A percentile compares a stretch with the other conserved stretches of the same genome.
Evolutionary conservation across 1,139 yeast species (phyloP).

Genomic region (Yamadazyma blattariae): DNA sequence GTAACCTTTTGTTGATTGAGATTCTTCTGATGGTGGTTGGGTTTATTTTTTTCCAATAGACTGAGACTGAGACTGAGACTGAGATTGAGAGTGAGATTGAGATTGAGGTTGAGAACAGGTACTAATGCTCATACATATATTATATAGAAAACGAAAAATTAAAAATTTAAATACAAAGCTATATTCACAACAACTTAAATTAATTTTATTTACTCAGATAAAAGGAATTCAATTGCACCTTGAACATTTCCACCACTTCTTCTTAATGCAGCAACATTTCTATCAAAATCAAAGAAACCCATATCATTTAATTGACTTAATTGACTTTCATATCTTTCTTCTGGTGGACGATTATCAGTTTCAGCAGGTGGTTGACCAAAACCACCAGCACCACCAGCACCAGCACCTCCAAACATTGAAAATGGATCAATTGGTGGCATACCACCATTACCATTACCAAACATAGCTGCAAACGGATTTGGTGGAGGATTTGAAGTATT

Average conservation of each 20-base stretch:
- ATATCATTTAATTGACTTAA: constrained; percentile 91
- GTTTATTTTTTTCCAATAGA: too few relatives aligned
- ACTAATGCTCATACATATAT: too few relatives aligned
- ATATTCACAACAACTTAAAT: too few relatives aligned
- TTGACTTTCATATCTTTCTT: constrained; percentile 88
- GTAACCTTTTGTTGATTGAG: too few relatives aligned
- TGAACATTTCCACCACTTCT: constrained; percentile 97
- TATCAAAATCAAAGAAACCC: constrained; percentile 93
- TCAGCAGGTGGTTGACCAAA: constrained; percentile 23
- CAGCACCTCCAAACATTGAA: constrained; percentile 42
- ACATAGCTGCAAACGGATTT: constrained; percentile 52
- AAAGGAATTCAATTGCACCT: constrained; percentile 89
- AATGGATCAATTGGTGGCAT: constrained; percentile 40
- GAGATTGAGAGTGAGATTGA: too few relatives aligned
- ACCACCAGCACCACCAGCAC: constrained; percentile 15
- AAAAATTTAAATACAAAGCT: too few relatives aligned
- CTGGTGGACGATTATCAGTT: constrained; percentile 87
- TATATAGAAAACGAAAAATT: too few relatives aligned
- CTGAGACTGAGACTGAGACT: too few relatives aligned
- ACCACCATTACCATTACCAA: constrained; percentile 32
- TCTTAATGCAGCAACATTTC: constrained; percentile 86
- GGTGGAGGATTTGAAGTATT: constrained; percentile 34
- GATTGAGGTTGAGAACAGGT: too few relatives aligned
- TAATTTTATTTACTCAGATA: constrained; percentile 23
- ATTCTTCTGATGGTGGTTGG: too few relatives aligned